A percentile compares a stretch with the other conserved stretches of the same genome.
These are phyloP conservation scores for Solanum virginianum DNA, from an alignment of 257 asterid genomes.

Conservation along the genomic window DNA sequence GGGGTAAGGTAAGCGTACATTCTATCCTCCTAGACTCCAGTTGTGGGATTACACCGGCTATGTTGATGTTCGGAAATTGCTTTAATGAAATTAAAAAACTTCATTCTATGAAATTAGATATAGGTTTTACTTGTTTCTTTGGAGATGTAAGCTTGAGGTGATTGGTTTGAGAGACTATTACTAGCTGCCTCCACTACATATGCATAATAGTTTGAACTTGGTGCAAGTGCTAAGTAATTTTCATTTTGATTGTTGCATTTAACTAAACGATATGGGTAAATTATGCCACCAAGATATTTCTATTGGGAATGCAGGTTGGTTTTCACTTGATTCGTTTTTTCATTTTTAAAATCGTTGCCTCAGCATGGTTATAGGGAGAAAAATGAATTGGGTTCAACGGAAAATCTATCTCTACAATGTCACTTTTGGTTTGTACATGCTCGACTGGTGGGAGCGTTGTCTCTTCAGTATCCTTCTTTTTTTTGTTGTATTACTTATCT, in stretches of 20 bases:
- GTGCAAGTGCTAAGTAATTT: background rate
- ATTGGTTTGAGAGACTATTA: background rate
- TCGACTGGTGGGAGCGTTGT: constrained; percentile 91
- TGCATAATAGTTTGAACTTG: background rate
- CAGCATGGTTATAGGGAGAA: background rate
- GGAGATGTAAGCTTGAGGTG: background rate
- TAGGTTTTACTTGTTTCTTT: background rate
- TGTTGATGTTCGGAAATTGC: background rate
- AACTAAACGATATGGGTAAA: background rate
- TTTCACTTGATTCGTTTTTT: background rate
- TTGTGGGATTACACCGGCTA: background rate
- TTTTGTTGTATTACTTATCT: background rate
- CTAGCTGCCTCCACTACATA: background rate
- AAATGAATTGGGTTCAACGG: constrained; percentile 70
- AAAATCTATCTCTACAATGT: constrained; percentile 75
- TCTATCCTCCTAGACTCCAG: background rate
- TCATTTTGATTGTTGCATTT: background rate
- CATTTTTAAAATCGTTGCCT: background rate
- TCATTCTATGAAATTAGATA: background rate
- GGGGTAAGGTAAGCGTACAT: background rate
- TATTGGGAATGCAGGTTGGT: background rate
- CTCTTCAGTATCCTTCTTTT: constrained; percentile 59
- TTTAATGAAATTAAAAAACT: background rate
- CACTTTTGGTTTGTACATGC: constrained; percentile 80
- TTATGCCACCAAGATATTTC: background rate